Evolutionary conservation across 2,329 filamentous ascomycete genomes (phyloP).

Genomic region (Remersonia thermophila): DNA sequence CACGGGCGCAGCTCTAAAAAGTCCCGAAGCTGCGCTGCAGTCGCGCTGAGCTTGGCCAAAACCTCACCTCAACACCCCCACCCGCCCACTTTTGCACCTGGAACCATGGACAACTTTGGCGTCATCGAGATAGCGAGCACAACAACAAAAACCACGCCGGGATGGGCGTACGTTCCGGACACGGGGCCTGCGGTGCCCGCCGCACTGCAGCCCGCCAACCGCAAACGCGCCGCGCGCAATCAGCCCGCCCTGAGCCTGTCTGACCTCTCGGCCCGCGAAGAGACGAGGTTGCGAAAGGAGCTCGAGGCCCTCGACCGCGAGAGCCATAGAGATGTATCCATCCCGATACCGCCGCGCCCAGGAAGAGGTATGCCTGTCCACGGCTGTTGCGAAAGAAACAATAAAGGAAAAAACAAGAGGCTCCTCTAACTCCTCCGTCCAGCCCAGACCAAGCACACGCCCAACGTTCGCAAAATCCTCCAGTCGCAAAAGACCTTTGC

Average conservation of each 20-base stretch:
- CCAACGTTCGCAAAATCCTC: conserved; percentile 63
- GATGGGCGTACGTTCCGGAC: conserved; percentile 88
- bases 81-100: conserved; percentile 1
- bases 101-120: conserved; percentile 54
- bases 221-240: conserved; percentile 61
- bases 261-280: conserved; percentile 69
- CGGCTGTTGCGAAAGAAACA: too few relatives aligned
- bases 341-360: conserved; percentile 51
- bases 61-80: conserved; percentile 1
- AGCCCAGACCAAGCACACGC: conserved; percentile 47
- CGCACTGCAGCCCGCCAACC: conserved; percentile 39
- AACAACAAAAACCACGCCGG: conserved; percentile 59
- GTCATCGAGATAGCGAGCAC: conserved; percentile 72
- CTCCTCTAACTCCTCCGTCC: neutral
- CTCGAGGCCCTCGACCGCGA: conserved; percentile 75
- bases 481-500: conserved; percentile 72
- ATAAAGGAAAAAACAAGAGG: too few relatives aligned
- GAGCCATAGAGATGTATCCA: conserved; percentile 58
- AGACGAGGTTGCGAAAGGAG: conserved; percentile 68
- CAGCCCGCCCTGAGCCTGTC: conserved; percentile 38
- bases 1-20: conserved; percentile 2
- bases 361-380: conserved; percentile 24
- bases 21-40: conserved; percentile 7
- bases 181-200: conserved; percentile 45
- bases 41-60: neutral